These are phyloP conservation scores for Tympanopsis confertula DNA, from an alignment of 2,329 filamentous ascomycete genomes.

Conservation along the genomic window DNA sequence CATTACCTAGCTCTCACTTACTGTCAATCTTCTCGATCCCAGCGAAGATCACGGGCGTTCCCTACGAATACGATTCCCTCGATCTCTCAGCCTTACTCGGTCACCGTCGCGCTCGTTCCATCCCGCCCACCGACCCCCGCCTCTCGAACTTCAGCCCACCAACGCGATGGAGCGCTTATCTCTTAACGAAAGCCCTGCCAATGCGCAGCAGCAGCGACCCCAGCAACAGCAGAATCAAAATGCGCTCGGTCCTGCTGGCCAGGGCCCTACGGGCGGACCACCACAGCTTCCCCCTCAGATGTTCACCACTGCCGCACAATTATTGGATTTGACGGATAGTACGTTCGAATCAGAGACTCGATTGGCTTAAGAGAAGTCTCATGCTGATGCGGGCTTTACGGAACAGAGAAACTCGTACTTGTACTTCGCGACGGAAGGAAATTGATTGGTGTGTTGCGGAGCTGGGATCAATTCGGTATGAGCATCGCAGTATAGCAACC, in stretches of 20 bases:
- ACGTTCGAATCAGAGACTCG: background rate
- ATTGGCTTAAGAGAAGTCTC: conserved; percentile 3
- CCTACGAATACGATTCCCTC: too few species aligned
- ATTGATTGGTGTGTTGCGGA: conserved; percentile 54
- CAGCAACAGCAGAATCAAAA: conserved; percentile 15
- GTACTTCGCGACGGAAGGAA: conserved; percentile 57
- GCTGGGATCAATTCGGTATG: conserved; percentile 62
- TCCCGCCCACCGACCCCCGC: too few species aligned
- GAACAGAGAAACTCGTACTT: conserved; percentile 53
- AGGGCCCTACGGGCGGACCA: conserved; percentile 18
- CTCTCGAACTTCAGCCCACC: background rate
- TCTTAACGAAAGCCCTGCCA: conserved; percentile 16
- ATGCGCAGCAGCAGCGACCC: conserved; percentile 13
- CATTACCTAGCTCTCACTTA: too few species aligned
- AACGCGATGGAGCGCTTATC: conserved; percentile 20
- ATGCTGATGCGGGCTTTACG: background rate
- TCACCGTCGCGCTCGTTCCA: too few species aligned
- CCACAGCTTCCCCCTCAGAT: conserved; percentile 27
- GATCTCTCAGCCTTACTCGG: too few species aligned
- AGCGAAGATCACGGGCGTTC: too few species aligned
- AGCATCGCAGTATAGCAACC: too few species aligned
- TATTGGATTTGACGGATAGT: background rate
- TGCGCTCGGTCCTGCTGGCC: conserved; percentile 11
- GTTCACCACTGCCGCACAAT: background rate
- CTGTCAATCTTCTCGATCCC: too few species aligned